These are phyloP conservation scores for Coelastrella sp. DNA, from an alignment of 139 green algal genomes.

Conservation along the genomic window DNA sequence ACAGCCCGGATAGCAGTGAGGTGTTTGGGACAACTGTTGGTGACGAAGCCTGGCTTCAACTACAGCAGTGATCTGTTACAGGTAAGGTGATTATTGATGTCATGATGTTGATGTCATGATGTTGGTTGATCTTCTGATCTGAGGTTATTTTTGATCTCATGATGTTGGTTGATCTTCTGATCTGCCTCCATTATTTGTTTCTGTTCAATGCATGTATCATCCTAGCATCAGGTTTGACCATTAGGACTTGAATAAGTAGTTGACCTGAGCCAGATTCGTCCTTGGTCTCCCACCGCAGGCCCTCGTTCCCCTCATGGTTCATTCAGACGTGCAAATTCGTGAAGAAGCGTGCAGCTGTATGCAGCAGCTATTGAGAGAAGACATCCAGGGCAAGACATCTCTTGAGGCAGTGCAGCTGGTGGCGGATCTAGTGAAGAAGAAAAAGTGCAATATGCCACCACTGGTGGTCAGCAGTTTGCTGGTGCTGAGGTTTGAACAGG, in stretches of 20 bases:
- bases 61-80: slow-evolving; percentile 81
- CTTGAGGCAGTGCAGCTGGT: slow-evolving; percentile 88
- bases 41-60: slow-evolving; percentile 88
- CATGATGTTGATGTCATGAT: no score
- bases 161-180: no score
- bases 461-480: slow-evolving; percentile 66
- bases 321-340: slow-evolving; percentile 58
- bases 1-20: slow-evolving; percentile 69
- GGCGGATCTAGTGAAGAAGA: slow-evolving; percentile 84
- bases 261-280: not conserved
- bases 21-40: slow-evolving; percentile 84
- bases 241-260: not conserved
- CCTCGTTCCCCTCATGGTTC: slow-evolving; percentile 78
- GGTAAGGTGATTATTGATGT: slow-evolving; percentile 32
- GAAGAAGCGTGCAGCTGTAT: slow-evolving; percentile 58
- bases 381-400: slow-evolving; percentile 45
- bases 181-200: no score
- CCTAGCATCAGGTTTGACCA: no score
- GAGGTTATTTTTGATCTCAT: no score
- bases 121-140: no score
- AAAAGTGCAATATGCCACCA: slow-evolving; percentile 68
- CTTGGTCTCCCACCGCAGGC: slow-evolving; percentile 45
- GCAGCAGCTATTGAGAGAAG: slow-evolving; percentile 41
- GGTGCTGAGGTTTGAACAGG: slow-evolving; percentile 65
- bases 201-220: no score